phyloP scores from a whole-genome alignment of 2,329 filamentous ascomycete species.

The Whalleya microplaca region DNA sequence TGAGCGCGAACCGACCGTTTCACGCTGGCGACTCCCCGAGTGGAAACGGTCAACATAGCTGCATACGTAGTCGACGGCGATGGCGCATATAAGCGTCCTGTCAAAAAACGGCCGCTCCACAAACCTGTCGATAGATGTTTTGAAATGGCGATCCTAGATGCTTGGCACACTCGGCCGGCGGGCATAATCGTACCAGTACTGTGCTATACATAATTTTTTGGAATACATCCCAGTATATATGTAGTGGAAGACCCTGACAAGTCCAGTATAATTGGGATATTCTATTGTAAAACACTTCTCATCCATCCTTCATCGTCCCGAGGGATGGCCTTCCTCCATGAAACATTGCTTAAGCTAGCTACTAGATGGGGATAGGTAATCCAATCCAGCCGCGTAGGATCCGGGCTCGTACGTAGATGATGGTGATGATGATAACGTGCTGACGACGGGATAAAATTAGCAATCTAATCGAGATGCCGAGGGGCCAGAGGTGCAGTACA shows the following conservation, averaged over 20 bases:
- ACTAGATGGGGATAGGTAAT: too few relatives aligned
- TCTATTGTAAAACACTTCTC: too few relatives aligned
- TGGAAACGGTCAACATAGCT: slow-evolving; percentile 11
- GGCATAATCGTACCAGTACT: not conserved
- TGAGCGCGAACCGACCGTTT: slow-evolving; percentile 16
- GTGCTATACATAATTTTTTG: too few relatives aligned
- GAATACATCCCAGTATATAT: too few relatives aligned
- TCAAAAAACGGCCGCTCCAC: not conserved
- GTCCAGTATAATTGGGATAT: too few relatives aligned
- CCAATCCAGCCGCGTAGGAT: not conserved
- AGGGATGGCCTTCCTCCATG: too few relatives aligned
- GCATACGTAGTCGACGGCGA: not conserved
- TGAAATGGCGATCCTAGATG: not conserved
- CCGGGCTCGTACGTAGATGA: too few relatives aligned
- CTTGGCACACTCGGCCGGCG: not conserved
- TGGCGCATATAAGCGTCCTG: slow-evolving; percentile 7
- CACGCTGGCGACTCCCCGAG: slow-evolving; percentile 15
- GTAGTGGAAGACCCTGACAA: too few relatives aligned
- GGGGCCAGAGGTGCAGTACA: not conserved
- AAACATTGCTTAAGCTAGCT: too few relatives aligned
- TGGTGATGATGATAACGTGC: slow-evolving; percentile 5
- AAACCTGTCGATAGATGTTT: not conserved
- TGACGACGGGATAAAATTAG: slow-evolving; percentile 9
- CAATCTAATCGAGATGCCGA: slow-evolving; percentile 2
- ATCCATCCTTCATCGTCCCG: too few relatives aligned